Conservation (phyloP, 1,139 yeast genomes). For the Kodamaea ohmeri region DNA sequence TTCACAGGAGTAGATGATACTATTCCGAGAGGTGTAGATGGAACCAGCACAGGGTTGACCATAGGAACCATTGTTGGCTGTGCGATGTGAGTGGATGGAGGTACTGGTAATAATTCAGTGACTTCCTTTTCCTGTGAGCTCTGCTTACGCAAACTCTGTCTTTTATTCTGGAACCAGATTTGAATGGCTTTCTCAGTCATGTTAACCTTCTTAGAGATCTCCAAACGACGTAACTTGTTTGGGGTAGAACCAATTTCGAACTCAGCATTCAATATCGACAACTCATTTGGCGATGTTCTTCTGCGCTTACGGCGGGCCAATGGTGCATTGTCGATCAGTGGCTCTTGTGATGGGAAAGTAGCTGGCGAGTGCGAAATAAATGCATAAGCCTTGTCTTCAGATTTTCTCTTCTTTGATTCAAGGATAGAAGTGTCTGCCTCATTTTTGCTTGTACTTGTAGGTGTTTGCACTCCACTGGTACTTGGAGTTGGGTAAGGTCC, state of each 20-base stretch:
- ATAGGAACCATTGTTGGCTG: constrained; percentile 17
- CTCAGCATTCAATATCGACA: constrained; percentile 75
- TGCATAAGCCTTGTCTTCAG: constrained; percentile 57
- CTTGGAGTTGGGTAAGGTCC: constrained; percentile 11
- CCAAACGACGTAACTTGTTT: constrained; percentile 67
- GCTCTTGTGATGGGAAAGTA: constrained; percentile 80
- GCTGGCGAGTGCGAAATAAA: constrained; percentile 90
- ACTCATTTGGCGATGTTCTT: constrained; percentile 87
- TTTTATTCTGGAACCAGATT: constrained; percentile 95
- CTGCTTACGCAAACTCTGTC: constrained; percentile 75
- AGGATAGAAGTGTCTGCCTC: constrained; percentile 5
- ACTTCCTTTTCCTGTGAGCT: constrained; percentile 40
- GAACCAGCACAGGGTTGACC: constrained; percentile 15
- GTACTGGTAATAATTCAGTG: constrained; percentile 45
- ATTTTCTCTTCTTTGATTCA: constrained; percentile 11
- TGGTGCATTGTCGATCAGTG: constrained; percentile 83
- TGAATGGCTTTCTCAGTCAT: constrained; percentile 98
- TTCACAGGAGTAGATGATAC: constrained; percentile 30
- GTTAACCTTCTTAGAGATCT: constrained; percentile 72
- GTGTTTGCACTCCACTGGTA: constrained; percentile 7
- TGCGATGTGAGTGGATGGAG: constrained; percentile 14
- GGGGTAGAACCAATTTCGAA: constrained; percentile 80
- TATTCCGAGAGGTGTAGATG: constrained; percentile 10
- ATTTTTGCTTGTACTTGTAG: not conserved
- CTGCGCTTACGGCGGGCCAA: constrained; percentile 91